Conservation (phyloP, 2,329 filamentous ascomycete species). For the Colletotrichum higginsianum region DNA sequence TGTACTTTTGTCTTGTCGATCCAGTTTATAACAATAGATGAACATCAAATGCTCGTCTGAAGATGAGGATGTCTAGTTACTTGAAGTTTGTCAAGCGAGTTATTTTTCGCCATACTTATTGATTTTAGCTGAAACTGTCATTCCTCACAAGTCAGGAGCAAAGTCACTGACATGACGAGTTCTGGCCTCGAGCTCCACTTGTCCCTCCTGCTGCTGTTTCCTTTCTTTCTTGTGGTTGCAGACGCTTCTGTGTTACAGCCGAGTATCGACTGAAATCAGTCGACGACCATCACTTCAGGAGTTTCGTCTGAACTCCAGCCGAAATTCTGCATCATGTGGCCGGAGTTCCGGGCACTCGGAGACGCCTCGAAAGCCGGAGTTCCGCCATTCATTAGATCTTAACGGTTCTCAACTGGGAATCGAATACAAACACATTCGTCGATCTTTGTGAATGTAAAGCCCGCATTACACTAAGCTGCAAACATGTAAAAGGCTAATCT, state of each 20-base stretch:
- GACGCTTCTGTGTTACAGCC: neutral
- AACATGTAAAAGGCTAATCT: neutral
- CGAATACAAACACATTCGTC: too few species aligned
- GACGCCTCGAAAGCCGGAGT: neutral
- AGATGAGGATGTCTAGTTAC: too few species aligned
- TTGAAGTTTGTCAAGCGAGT: too few species aligned
- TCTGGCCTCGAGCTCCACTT: too few species aligned
- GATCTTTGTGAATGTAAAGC: too few species aligned
- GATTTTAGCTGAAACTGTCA: too few species aligned
- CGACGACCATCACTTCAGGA: neutral
- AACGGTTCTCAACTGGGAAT: neutral
- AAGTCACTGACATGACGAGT: too few species aligned
- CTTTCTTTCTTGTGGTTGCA: fast-evolving
- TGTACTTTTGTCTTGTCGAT: neutral
- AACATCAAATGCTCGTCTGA: neutral
- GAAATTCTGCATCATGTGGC: neutral
- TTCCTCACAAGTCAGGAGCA: too few species aligned
- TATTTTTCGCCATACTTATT: too few species aligned
- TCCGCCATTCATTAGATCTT: neutral
- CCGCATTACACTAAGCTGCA: too few species aligned
- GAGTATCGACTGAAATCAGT: neutral
- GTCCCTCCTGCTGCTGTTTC: neutral
- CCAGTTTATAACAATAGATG: neutral
- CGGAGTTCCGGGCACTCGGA: neutral
- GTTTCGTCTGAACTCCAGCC: neutral